Conservation (phyloP, 1,284 basidiomycete genomes). For the Omphalotus olearius region DNA sequence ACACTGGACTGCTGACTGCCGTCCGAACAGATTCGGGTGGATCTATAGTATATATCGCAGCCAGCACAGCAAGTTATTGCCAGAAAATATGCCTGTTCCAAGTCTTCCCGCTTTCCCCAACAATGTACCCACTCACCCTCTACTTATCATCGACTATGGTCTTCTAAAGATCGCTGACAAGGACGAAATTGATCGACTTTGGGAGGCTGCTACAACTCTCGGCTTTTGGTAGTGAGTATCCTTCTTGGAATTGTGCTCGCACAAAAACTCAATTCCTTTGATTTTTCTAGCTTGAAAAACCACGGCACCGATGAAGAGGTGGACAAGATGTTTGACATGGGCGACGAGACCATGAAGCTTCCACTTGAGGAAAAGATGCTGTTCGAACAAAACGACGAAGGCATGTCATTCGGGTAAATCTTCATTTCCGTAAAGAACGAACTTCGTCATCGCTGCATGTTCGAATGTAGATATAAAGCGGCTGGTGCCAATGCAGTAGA, state of each 20-base stretch:
- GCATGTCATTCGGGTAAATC: constrained; percentile 53
- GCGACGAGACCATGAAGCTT: constrained; percentile 44
- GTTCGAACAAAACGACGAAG: constrained; percentile 58
- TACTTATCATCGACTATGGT: constrained; percentile 34
- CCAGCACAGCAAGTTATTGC: too few relatives aligned
- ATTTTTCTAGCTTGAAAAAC: constrained; percentile 41
- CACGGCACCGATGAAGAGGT: constrained; percentile 43
- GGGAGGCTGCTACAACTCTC: constrained; percentile 30
- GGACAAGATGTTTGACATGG: constrained; percentile 50
- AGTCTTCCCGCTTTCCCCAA: constrained; percentile 28
- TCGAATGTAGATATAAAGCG: constrained; percentile 53
- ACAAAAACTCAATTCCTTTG: not conserved
- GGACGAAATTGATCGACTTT: constrained; percentile 28
- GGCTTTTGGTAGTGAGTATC: constrained; percentile 39
- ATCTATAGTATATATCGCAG: too few relatives aligned
- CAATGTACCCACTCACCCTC: constrained; percentile 31
- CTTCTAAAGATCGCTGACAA: constrained; percentile 26
- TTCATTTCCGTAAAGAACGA: not conserved
- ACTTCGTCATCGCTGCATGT: too few relatives aligned
- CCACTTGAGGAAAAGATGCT: constrained; percentile 51
- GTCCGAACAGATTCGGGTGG: too few relatives aligned
- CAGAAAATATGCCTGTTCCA: constrained; percentile 12
- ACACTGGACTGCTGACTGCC: too few relatives aligned
- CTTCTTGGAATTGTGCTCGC: not conserved
- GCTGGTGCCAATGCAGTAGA: constrained; percentile 61